Base-by-base conservation (phyloP, 139 green algal genomes). In the Pleodorina starrii region DNA sequence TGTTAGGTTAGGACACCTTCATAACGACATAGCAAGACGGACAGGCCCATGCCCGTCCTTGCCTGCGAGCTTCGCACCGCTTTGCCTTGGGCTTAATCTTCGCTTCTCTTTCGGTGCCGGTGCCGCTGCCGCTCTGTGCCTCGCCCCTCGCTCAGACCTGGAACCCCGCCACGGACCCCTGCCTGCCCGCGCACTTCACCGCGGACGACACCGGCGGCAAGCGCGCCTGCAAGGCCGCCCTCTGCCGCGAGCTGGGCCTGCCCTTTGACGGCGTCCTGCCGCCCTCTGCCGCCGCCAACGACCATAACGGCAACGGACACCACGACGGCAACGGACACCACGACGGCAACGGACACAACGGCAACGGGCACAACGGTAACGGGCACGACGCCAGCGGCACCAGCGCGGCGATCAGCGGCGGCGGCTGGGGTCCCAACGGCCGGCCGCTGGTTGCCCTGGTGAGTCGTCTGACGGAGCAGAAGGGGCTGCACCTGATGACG, bases 401-500 rank as follows among this genome's bases (percentile, higher is more conserved):
- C n/a, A n/a, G n/a, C n/a, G n/a, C n/a, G n/a, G n/a, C 27, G 63
- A 40, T 73, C 32, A 73, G 63, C 11, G 11, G 40, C 11, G 44
- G 76, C 46, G 75, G 35, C 59, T 87, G 81, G 81, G 81, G 81
- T 21, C 77, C 84, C 19, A 78, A 66, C 19, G 57, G 89, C 17
- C 95, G 94, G 59, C 97, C 97, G 14, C 87, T 99, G 46, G 86
- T 99, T 7, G 95, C 93, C 0, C 95, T 97, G 51, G 91, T 99
- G 46, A 97, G 94, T 16, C 92, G 97, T 0, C 94, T 99, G 43
- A 97, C 99, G 50, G 95, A 97, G 75, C 96, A 98, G 90, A 98
- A 98, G 91, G 97, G 97, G 57, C 96, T 99, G 80, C 96, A 98
- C 84, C 94, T 99, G 32, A 98, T 99, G 48, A 63, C 80, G 50